These are phyloP conservation scores for Thalassiosira hispida DNA, from an alignment of 352 stramenopile species.

Conservation along the genomic window DNA sequence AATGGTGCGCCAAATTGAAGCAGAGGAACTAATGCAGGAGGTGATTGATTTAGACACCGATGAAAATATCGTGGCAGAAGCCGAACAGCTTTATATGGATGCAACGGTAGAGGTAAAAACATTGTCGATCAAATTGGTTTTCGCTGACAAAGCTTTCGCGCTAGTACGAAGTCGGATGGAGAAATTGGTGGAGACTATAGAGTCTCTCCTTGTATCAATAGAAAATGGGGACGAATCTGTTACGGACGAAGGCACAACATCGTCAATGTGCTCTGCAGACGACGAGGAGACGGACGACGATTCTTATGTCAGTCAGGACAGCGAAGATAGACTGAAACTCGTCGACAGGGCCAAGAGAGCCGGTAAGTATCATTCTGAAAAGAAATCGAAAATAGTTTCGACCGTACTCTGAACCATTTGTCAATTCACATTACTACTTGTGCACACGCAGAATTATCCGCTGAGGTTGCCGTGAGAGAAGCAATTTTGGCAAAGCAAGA, in stretches of 20 bases:
- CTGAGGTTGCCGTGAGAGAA: constrained; percentile 78
- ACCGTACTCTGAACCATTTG: no score
- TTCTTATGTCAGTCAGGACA: constrained; percentile 28
- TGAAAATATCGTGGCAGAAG: constrained; percentile 78
- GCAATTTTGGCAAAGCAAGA: constrained; percentile 70
- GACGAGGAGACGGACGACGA: constrained; percentile 19
- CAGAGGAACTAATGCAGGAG: constrained; percentile 75
- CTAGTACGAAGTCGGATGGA: constrained; percentile 74
- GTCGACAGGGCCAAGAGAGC: constrained; percentile 49
- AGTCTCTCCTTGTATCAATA: constrained; percentile 76
- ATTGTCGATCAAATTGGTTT: constrained; percentile 76
- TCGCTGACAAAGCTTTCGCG: constrained; percentile 80
- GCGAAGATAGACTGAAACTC: constrained; percentile 51
- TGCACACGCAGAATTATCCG: constrained; percentile 77
- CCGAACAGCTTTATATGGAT: constrained; percentile 76
- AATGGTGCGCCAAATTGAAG: constrained; percentile 75
- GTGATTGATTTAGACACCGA: constrained; percentile 69
- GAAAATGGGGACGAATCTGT: constrained; percentile 58
- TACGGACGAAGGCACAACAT: constrained; percentile 30
- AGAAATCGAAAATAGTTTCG: no score
- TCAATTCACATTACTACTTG: no score
- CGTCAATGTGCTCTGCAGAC: constrained; percentile 22
- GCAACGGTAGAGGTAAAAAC: constrained; percentile 80
- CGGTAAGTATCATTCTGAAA: no score
- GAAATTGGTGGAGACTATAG: constrained; percentile 79